A percentile compares a stretch with the other conserved stretches of the same genome.
These are phyloP conservation scores for Panaeolus cyanescens DNA, from an alignment of 768 basidiomycete genomes.

Conservation along the genomic window DNA sequence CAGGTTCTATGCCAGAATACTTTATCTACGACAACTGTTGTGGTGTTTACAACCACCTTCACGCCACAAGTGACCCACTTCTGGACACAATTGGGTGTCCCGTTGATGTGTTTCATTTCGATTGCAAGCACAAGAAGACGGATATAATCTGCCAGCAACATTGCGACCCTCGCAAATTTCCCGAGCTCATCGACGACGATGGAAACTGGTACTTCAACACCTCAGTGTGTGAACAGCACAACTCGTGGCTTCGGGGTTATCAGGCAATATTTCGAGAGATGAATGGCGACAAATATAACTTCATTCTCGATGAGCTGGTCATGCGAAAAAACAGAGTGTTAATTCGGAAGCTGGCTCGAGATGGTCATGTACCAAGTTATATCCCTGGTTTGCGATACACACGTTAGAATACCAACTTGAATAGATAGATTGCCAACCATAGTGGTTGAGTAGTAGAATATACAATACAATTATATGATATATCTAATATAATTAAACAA, in stretches of 20 bases:
- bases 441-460: no score
- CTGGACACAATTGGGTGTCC: conserved; percentile 17
- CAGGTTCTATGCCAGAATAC: conserved; percentile 18
- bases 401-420: no score
- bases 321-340: conserved; percentile 17
- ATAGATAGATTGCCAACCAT: no score
- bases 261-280: conserved; percentile 32
- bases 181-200: conserved; percentile 12
- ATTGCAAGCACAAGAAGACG: conserved; percentile 17
- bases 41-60: no score
- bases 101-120: conserved; percentile 26
- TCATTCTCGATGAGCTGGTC: conserved; percentile 41
- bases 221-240: conserved; percentile 21
- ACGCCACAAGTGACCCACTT: conserved; percentile 13
- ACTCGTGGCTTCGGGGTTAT: conserved; percentile 28
- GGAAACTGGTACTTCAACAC: conserved; percentile 28
- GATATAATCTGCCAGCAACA: conserved; percentile 19
- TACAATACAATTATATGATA: no score
- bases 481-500: no score
- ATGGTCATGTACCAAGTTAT: no score
- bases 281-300: conserved; percentile 25
- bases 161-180: no score
- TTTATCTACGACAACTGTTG: no score
- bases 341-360: no score
- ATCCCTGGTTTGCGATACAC: no score